Evolutionary conservation across 2,329 filamentous ascomycete species (phyloP).

Genomic region (Neofusicoccum laricinum): DNA sequence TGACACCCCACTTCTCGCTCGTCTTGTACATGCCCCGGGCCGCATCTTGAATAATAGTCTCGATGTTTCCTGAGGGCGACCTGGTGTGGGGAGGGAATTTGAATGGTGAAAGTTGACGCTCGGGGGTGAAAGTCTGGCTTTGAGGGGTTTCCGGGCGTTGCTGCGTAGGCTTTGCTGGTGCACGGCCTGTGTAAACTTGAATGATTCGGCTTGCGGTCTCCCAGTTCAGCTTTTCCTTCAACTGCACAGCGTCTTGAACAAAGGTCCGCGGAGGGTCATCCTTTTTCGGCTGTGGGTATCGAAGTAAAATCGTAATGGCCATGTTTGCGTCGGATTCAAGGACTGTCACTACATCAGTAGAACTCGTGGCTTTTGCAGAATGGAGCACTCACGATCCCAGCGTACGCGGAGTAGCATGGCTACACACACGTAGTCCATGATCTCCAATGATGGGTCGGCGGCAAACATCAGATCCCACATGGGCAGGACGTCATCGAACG

Average conservation of each 20-base stretch:
- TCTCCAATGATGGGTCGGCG: conserved; percentile 72
- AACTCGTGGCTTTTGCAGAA: background rate
- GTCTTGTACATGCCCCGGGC: conserved; percentile 71
- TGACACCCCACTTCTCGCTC: conserved; percentile 74
- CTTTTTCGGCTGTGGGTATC: conserved; percentile 68
- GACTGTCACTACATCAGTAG: conserved; percentile 49
- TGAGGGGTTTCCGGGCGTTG: conserved; percentile 21
- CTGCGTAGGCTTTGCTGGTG: conserved; percentile 29
- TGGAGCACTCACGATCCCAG: conserved; percentile 70
- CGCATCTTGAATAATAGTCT: conserved; percentile 71
- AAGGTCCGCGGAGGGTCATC: conserved; percentile 72
- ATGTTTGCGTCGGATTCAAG: conserved; percentile 84
- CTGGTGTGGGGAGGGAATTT: conserved; percentile 28
- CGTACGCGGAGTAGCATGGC: conserved; percentile 90
- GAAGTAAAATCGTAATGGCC: conserved; percentile 76
- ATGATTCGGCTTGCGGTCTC: conserved; percentile 65
- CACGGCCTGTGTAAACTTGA: conserved; percentile 62
- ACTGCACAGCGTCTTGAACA: conserved; percentile 78
- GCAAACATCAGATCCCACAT: conserved; percentile 93
- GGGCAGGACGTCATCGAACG: conserved; percentile 76
- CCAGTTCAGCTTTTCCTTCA: conserved; percentile 62
- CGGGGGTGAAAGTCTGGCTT: background rate
- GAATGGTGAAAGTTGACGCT: conserved; percentile 25
- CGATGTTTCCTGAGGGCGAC: conserved; percentile 48
- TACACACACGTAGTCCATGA: conserved; percentile 89